Percentiles rank a stretch among this genome's conserved stretches.
Conservation (phyloP, 73 alveolate genomes). For the Loxodes magnus region DNA sequence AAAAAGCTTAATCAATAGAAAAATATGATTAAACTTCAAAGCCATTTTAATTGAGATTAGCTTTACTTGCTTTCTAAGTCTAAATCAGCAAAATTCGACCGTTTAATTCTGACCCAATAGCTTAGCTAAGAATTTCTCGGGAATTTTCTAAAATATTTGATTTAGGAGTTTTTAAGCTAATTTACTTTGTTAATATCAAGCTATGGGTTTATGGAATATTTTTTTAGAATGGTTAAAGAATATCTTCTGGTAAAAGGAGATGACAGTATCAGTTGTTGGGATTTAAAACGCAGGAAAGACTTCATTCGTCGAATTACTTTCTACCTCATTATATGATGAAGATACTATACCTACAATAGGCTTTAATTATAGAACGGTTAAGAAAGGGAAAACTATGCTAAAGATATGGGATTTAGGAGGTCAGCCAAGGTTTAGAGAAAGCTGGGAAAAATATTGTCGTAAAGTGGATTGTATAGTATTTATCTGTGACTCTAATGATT, state of each 20-base stretch:
- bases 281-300: conserved; percentile 74
- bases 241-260: conserved; percentile 46
- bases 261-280: conserved; percentile 61
- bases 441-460: conserved; percentile 81
- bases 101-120: no score
- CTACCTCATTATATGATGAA: conserved; percentile 71
- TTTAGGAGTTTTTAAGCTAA: no score
- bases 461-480: conserved; percentile 58
- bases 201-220: conserved; percentile 8
- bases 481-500: conserved; percentile 70
- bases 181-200: no score
- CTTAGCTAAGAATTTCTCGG: no score
- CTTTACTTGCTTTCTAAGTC: no score
- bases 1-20: no score
- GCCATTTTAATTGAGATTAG: no score
- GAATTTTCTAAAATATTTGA: no score
- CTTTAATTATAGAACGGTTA: conserved; percentile 48
- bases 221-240: conserved; percentile 41
- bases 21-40: no score
- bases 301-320: conserved; percentile 51
- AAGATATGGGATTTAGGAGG: conserved; percentile 88
- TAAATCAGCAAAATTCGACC: no score
- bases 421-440: conserved; percentile 58
- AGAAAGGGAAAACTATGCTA: conserved; percentile 46
- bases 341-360: conserved; percentile 80